Evolutionary conservation across 1,139 yeast species (phyloP).

Genomic region (Pichiaceae sp.): DNA sequence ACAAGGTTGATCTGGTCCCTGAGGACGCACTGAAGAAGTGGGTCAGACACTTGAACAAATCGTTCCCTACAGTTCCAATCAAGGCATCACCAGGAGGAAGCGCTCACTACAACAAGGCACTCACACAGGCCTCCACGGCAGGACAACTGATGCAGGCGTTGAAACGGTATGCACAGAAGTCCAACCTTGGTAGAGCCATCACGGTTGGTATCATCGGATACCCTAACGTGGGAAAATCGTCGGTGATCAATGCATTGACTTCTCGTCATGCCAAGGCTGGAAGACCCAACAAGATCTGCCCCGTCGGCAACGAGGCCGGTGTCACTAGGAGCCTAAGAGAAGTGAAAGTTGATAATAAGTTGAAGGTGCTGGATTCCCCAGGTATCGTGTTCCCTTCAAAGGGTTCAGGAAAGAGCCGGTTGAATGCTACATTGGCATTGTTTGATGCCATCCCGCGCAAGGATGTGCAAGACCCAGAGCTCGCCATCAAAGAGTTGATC

Average conservation of each 20-base stretch:
- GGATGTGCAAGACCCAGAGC: slow-evolving; percentile 73
- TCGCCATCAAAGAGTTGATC: slow-evolving; percentile 71
- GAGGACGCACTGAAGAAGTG: slow-evolving; percentile 75
- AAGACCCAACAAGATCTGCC: slow-evolving; percentile 58
- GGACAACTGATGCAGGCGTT: slow-evolving; percentile 68
- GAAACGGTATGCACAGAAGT: slow-evolving; percentile 76
- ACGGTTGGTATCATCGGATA: slow-evolving; percentile 95
- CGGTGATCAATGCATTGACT: slow-evolving; percentile 84
- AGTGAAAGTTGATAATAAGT: slow-evolving; percentile 83
- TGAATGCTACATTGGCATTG: slow-evolving; percentile 81
- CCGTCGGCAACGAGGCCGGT: slow-evolving; percentile 97
- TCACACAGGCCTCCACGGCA: slow-evolving; percentile 68
- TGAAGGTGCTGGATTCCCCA: slow-evolving; percentile 88
- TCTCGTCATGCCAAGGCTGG: slow-evolving; percentile 63
- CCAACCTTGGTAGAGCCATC: slow-evolving; percentile 83
- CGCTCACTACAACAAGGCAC: slow-evolving; percentile 65
- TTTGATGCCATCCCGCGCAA: slow-evolving; percentile 89
- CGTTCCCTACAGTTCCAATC: slow-evolving; percentile 89
- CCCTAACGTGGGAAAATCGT: slow-evolving; percentile 93
- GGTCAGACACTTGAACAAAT: slow-evolving; percentile 69
- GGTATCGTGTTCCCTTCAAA: slow-evolving; percentile 89
- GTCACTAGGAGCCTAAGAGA: slow-evolving; percentile 89
- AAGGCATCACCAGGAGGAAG: slow-evolving; percentile 44
- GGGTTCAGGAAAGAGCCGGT: slow-evolving; percentile 41
- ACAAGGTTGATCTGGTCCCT: slow-evolving; percentile 90